Conservation (phyloP, 495 filamentous ascomycete species). For the Talaromyces nanjingensis region DNA sequence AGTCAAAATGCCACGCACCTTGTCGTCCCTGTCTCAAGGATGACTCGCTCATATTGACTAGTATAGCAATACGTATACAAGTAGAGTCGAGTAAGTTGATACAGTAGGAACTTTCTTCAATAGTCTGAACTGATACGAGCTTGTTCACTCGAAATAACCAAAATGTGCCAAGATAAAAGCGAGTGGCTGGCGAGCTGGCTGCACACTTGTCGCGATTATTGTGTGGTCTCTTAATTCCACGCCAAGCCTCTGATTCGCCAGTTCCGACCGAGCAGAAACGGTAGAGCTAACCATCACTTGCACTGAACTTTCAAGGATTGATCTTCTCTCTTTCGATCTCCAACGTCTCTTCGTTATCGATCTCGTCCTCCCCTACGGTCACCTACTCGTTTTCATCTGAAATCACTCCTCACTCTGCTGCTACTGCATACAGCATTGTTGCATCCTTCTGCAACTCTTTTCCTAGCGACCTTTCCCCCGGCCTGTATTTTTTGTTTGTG, state of each 20-base stretch:
- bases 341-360: slow-evolving; percentile 7
- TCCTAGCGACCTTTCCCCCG: slow-evolving; percentile 1
- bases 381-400: neutral
- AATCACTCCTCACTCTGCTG: neutral
- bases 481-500: slow-evolving; percentile 11
- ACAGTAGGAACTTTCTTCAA: too few relatives aligned
- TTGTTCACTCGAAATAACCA: neutral
- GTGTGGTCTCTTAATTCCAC: slow-evolving; percentile 6
- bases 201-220: slow-evolving; percentile 6
- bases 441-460: neutral
- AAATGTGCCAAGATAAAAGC: neutral
- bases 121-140: too few relatives aligned
- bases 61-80: too few relatives aligned
- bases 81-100: too few relatives aligned
- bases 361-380: neutral
- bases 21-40: neutral
- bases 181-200: slow-evolving; percentile 5
- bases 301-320: slow-evolving; percentile 4
- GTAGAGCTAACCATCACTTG: slow-evolving; percentile 5
- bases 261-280: neutral
- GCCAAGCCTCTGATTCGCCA: neutral
- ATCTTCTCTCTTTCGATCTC: slow-evolving; percentile 11
- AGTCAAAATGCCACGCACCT: neutral
- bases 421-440: slow-evolving; percentile 6
- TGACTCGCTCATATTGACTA: too few relatives aligned